Conservation (phyloP, 2,329 filamentous ascomycete species). For the Nothomitra cinnamomea region DNA sequence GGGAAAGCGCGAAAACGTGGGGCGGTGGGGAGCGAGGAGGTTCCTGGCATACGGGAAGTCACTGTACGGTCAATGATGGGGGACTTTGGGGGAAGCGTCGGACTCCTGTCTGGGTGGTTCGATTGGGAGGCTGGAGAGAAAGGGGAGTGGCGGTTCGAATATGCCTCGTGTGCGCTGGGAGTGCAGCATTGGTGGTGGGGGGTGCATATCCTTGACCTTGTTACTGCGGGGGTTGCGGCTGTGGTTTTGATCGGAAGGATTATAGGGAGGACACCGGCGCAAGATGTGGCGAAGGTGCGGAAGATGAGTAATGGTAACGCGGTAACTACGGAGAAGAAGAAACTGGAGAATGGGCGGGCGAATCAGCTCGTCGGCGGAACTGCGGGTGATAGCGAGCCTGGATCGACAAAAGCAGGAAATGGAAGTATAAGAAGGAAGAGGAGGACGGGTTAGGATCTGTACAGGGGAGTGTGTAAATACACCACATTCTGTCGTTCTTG, state of each 20-base stretch:
- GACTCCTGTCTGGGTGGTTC: constrained; percentile 79
- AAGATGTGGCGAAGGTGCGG: background rate
- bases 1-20: background rate
- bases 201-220: constrained; percentile 57
- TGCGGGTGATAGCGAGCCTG: too few relatives aligned
- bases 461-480: too few relatives aligned
- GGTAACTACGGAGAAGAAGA: background rate
- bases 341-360: background rate
- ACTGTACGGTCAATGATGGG: constrained; percentile 99
- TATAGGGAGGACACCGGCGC: background rate
- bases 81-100: constrained; percentile 80
- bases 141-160: constrained; percentile 58
- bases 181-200: constrained; percentile 91
- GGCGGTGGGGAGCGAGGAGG: constrained; percentile 20
- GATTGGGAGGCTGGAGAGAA: constrained; percentile 47
- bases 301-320: background rate
- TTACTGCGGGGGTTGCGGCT: constrained; percentile 17
- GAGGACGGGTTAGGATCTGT: too few relatives aligned
- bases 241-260: background rate
- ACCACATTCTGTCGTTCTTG: too few relatives aligned
- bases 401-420: too few relatives aligned
- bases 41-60: constrained; percentile 64
- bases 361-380: too few relatives aligned
- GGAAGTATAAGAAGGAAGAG: too few relatives aligned
- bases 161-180: constrained; percentile 60